phyloP scores from a whole-genome alignment of 805 yeast species.

The Candida palmyrensis region DNA sequence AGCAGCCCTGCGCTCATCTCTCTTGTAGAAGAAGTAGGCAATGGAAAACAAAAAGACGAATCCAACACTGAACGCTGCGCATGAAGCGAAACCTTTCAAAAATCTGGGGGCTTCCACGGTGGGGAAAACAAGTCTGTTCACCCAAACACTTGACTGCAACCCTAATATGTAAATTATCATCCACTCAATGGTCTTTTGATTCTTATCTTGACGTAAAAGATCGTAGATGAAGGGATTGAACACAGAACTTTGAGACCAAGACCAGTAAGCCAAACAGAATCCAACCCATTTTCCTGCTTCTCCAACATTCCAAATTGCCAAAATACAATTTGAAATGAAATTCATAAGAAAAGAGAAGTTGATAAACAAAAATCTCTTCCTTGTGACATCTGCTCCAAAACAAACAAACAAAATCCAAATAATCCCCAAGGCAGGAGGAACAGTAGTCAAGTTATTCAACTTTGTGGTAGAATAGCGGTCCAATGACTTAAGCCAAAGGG shows the following conservation, averaged over 20 bases:
- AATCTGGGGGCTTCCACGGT: slow-evolving; percentile 50
- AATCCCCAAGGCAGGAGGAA: slow-evolving; percentile 59
- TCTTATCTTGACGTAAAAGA: slow-evolving; percentile 15
- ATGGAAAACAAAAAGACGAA: slow-evolving; percentile 16
- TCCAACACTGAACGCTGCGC: slow-evolving; percentile 34
- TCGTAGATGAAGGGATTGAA: slow-evolving; percentile 16
- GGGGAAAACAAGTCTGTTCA: slow-evolving; percentile 33
- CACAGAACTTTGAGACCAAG: slow-evolving; percentile 17
- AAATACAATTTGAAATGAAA: slow-evolving; percentile 11
- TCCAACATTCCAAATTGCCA: slow-evolving; percentile 17
- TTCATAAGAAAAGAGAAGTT: slow-evolving; percentile 15
- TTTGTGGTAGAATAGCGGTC: slow-evolving; percentile 37
- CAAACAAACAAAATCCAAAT: slow-evolving; percentile 42
- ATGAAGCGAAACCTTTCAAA: slow-evolving; percentile 42
- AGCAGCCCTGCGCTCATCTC: slow-evolving; percentile 44
- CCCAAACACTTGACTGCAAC: slow-evolving; percentile 29
- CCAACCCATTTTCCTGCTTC: slow-evolving; percentile 18
- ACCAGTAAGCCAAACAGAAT: slow-evolving; percentile 12
- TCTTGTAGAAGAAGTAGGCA: slow-evolving; percentile 40
- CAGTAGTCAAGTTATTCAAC: slow-evolving; percentile 46
- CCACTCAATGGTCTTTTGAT: slow-evolving; percentile 17
- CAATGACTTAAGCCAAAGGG: slow-evolving; percentile 23
- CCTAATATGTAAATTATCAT: slow-evolving; percentile 14
- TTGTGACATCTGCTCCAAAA: slow-evolving; percentile 47
- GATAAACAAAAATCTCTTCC: slow-evolving; percentile 16